phyloP scores from a whole-genome alignment of 1,284 basidiomycete species.

The Rhodofomes roseus region DNA sequence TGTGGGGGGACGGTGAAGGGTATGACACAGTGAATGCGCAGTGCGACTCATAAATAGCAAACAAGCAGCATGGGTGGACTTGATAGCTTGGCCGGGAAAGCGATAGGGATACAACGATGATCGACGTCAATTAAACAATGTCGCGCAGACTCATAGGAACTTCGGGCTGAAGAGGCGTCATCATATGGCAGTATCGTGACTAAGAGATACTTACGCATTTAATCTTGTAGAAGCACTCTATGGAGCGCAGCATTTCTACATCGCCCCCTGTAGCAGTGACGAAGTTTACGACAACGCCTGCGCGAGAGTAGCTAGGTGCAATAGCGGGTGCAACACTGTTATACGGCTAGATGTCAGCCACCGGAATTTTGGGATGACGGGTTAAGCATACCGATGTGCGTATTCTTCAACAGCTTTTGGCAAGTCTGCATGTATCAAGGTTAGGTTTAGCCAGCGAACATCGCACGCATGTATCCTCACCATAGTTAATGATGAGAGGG shows the following conservation, averaged over 20 bases:
- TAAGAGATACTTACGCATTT: conserved; percentile 68
- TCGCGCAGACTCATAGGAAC: conserved; percentile 84
- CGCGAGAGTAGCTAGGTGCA: conserved; percentile 74
- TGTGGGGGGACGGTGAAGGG: conserved; percentile 57
- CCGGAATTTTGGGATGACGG: neutral
- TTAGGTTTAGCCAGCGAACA: neutral
- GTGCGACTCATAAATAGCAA: conserved; percentile 39
- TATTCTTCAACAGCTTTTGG: conserved; percentile 96
- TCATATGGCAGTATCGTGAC: neutral
- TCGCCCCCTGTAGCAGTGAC: conserved; percentile 96
- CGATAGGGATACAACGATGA: conserved; percentile 77
- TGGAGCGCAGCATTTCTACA: conserved; percentile 95
- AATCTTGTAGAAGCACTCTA: conserved; percentile 97
- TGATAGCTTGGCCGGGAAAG: conserved; percentile 31
- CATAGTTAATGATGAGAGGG: conserved; percentile 90
- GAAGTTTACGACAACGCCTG: conserved; percentile 90
- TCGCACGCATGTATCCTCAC: conserved; percentile 33
- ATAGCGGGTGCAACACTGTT: conserved; percentile 76
- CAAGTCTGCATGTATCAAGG: conserved; percentile 53
- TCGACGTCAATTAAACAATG: conserved; percentile 62
- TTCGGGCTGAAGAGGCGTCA: conserved; percentile 58
- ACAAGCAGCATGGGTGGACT: conserved; percentile 29
- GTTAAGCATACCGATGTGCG: conserved; percentile 72
- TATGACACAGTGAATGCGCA: conserved; percentile 49
- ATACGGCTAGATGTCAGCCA: conserved; percentile 9